A percentile compares a stretch with the other conserved stretches of the same genome.
Conservation (phyloP, 2,329 filamentous ascomycete genomes). For the Biscogniauxia marginata region DNA sequence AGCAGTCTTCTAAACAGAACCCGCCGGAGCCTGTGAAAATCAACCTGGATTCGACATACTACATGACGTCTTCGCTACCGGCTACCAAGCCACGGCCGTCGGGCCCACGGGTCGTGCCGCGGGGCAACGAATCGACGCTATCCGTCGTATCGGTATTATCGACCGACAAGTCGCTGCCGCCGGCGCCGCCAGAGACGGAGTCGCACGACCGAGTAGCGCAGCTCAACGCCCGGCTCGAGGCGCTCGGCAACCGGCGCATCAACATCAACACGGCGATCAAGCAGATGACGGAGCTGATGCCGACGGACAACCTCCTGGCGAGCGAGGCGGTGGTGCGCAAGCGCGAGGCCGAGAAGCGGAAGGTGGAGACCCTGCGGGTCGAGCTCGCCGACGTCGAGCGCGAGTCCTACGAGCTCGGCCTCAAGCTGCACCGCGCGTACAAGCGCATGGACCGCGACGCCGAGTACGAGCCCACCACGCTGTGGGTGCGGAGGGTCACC, state of each 20-base stretch:
- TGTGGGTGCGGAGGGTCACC: conserved; percentile 80
- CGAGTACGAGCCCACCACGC: conserved; percentile 61
- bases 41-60: conserved; percentile 30
- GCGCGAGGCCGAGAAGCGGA: conserved; percentile 58
- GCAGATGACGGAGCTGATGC: conserved; percentile 77
- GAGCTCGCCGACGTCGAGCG: conserved; percentile 72
- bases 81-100: conserved; percentile 11
- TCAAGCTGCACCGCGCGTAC: conserved; percentile 71
- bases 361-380: conserved; percentile 62
- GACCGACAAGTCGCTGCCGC: conserved; percentile 58
- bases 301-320: conserved; percentile 65
- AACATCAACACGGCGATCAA: conserved; percentile 72
- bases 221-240: conserved; percentile 64
- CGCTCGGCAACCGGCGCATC: conserved; percentile 63
- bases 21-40: conserved; percentile 30
- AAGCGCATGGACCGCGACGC: conserved; percentile 70
- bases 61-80: conserved; percentile 12
- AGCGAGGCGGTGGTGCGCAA: conserved; percentile 61
- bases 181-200: conserved; percentile 56
- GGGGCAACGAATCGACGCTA: conserved; percentile 18
- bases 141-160: conserved; percentile 18
- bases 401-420: conserved; percentile 75
- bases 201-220: conserved; percentile 64
- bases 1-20: conserved; percentile 16
- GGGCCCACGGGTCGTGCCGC: conserved; percentile 8